Conservation (phyloP, 805 yeast species). For the Pichia kluyveri region DNA sequence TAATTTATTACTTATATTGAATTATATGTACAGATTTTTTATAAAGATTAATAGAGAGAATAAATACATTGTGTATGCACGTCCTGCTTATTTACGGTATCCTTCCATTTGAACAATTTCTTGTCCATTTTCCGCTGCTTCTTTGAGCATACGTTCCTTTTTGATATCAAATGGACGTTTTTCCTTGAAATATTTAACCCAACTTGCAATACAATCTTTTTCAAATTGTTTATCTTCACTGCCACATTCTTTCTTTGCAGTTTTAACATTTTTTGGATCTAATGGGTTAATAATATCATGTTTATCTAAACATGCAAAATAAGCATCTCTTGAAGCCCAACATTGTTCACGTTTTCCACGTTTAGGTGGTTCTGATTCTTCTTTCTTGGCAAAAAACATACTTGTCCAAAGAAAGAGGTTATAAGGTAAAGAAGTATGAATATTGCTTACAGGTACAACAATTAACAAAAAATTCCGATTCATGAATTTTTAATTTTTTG, state of each 20-base stretch:
- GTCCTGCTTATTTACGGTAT: conserved; percentile 12
- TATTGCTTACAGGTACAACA: no score
- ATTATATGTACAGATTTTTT: no score
- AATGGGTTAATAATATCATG: conserved; percentile 63
- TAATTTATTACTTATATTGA: not conserved
- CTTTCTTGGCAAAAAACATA: conserved; percentile 6
- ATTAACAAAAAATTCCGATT: no score
- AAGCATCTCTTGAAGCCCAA: conserved; percentile 84
- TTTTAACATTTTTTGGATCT: conserved; percentile 31
- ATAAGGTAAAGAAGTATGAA: no score
- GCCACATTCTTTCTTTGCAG: conserved; percentile 50
- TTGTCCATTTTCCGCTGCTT: conserved; percentile 65
- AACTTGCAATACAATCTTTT: conserved; percentile 70
- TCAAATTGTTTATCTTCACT: conserved; percentile 50
- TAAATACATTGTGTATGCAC: no score
- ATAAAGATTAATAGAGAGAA: no score
- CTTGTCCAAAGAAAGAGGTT: no score
- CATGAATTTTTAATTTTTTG: no score
- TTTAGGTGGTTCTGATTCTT: conserved; percentile 34
- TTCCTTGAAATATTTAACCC: conserved; percentile 88
- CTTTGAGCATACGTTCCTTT: conserved; percentile 56
- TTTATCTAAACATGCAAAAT: conserved; percentile 64
- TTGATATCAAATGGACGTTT: conserved; percentile 72
- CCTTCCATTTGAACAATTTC: conserved; percentile 23
- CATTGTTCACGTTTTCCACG: conserved; percentile 66